A percentile compares a stretch with the other conserved stretches of the same genome.
Conservation (phyloP, 2,329 filamentous ascomycete species). For the Escovopsis sp. region DNA sequence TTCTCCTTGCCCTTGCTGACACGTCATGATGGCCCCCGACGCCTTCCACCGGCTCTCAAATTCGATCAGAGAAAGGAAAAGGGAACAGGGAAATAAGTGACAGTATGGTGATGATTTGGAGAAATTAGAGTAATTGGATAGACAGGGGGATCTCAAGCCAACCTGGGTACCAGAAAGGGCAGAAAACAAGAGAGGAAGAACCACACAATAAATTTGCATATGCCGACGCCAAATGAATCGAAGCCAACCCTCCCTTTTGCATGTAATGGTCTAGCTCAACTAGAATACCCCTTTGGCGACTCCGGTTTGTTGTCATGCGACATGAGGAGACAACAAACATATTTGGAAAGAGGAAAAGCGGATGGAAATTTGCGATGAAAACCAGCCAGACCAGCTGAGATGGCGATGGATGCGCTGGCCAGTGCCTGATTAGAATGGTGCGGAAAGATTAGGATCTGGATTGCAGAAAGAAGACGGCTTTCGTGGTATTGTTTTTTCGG, state of each 20-base stretch:
- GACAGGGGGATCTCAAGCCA: background rate
- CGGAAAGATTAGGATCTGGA: no score
- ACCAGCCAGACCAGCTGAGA: background rate
- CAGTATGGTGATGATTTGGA: background rate
- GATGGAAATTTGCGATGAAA: background rate
- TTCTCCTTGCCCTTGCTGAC: background rate
- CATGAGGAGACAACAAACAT: background rate
- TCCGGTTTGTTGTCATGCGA: background rate
- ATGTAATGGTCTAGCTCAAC: background rate
- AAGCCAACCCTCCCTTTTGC: background rate
- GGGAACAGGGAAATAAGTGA: background rate
- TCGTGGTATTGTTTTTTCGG: no score
- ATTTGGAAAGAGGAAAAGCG: background rate
- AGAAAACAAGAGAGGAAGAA: background rate
- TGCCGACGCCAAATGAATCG: slow-evolving; percentile 7
- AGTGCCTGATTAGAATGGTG: background rate
- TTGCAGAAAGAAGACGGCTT: no score
- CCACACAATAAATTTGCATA: slow-evolving; percentile 1
- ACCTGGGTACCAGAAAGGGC: background rate
- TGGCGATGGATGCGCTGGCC: background rate
- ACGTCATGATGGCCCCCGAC: slow-evolving; percentile 1
- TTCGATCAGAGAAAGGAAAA: background rate
- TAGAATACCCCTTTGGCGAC: background rate
- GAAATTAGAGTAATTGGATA: background rate
- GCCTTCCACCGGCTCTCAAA: background rate